Percentiles rank a stretch among this genome's conserved stretches.
phyloP scores from a whole-genome alignment of 805 yeast genomes.

The Blastobotrys peoriensis region DNA sequence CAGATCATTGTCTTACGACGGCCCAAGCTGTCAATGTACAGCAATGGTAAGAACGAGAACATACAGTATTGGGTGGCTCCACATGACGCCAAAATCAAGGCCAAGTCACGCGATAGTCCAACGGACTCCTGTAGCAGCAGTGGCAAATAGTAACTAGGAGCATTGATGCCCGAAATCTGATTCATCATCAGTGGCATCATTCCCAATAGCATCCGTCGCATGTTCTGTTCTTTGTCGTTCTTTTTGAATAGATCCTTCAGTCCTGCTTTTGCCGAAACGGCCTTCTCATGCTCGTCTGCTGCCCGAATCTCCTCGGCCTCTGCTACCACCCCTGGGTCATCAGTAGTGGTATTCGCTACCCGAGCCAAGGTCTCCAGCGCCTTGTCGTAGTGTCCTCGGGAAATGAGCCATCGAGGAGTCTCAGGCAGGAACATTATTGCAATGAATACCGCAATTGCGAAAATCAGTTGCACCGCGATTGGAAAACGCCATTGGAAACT shows the following conservation, averaged over 20 bases:
- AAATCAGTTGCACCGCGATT: slow-evolving; percentile 8
- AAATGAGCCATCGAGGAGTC: slow-evolving; percentile 81
- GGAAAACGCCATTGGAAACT: slow-evolving; percentile 10
- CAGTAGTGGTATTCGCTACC: not conserved
- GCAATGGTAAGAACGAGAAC: slow-evolving; percentile 1
- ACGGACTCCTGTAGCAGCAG: slow-evolving; percentile 10
- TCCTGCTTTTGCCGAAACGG: not conserved
- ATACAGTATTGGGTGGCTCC: slow-evolving; percentile 4
- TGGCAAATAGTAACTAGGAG: slow-evolving; percentile 13
- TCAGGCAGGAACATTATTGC: slow-evolving; percentile 55
- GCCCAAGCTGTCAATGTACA: slow-evolving; percentile 3
- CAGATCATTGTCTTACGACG: slow-evolving; percentile 7
- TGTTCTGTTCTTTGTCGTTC: slow-evolving; percentile 10
- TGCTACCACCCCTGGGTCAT: not conserved
- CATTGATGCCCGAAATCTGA: slow-evolving; percentile 15
- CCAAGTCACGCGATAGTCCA: slow-evolving; percentile 4
- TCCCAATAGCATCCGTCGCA: slow-evolving; percentile 13
- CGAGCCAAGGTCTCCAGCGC: not conserved
- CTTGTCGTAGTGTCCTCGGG: slow-evolving; percentile 42
- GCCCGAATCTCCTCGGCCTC: not conserved
- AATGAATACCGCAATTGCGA: slow-evolving; percentile 36
- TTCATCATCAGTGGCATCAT: slow-evolving; percentile 11
- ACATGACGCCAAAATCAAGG: slow-evolving; percentile 3
- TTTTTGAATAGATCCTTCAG: slow-evolving; percentile 1
- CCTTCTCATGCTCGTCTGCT: slow-evolving; percentile 3